These are phyloP conservation scores for Phytophthora foliorum DNA, from an alignment of 352 stramenopile genomes.

Conservation along the genomic window DNA sequence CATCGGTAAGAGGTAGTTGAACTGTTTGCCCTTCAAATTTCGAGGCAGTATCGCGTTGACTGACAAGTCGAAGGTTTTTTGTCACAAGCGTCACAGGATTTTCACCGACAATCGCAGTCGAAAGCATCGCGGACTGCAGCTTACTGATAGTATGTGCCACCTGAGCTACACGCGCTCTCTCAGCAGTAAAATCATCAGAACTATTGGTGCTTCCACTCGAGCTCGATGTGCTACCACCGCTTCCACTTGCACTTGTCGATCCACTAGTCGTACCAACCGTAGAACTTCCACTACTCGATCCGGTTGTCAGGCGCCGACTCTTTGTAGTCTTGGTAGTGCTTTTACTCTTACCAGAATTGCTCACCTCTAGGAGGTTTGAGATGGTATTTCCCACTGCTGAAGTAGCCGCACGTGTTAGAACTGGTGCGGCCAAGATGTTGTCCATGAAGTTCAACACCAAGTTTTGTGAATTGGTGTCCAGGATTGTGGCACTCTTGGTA, in stretches of 20 bases:
- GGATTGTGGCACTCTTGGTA: conserved; percentile 65
- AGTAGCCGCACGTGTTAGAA: conserved; percentile 60
- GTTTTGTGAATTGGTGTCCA: conserved; percentile 56
- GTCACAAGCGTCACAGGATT: conserved; percentile 60
- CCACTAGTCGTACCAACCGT: conserved; percentile 1
- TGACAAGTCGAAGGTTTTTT: conserved; percentile 72
- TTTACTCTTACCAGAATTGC: conserved; percentile 30
- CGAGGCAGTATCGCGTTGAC: conserved; percentile 51
- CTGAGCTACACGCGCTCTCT: conserved; percentile 43
- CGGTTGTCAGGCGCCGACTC: conserved; percentile 16
- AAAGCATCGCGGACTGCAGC: conserved; percentile 54
- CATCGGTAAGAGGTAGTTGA: conserved; percentile 46
- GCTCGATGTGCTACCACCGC: conserved; percentile 5
- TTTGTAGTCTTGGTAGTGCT: conserved; percentile 15
- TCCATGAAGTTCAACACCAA: conserved; percentile 68
- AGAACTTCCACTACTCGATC: conserved; percentile 1
- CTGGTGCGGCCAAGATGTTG: conserved; percentile 60
- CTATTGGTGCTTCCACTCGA: conserved; percentile 6
- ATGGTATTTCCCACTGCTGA: conserved; percentile 64
- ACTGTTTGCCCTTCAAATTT: conserved; percentile 51
- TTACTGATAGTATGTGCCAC: conserved; percentile 65
- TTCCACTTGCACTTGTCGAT: not conserved
- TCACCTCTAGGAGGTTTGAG: conserved; percentile 67
- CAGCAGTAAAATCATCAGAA: conserved; percentile 38
- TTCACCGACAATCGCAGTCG: conserved; percentile 58